These are phyloP conservation scores for Vitis hybrid DNA, from an alignment of 177 flowering plant species.

Conservation along the genomic window DNA sequence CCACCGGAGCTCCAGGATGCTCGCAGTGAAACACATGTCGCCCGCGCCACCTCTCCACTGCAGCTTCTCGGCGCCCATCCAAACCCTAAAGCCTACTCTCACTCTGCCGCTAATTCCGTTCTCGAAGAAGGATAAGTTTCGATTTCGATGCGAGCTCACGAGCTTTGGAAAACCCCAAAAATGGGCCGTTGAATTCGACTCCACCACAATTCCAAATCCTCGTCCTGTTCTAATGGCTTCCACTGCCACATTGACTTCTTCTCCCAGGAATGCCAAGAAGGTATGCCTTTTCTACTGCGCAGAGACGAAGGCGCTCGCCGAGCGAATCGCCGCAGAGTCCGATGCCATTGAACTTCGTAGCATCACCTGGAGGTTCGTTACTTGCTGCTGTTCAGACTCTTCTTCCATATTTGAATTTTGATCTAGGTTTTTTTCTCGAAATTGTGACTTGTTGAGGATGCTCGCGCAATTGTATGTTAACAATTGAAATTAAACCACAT, in stretches of 20 bases:
- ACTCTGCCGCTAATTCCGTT: conserved; percentile 1
- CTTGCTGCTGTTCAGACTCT: background rate
- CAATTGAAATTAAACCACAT: no score
- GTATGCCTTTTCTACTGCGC: conserved; percentile 80
- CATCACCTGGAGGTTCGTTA: conserved; percentile 77
- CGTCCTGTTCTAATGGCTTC: conserved; percentile 31
- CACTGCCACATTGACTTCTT: conserved; percentile 22
- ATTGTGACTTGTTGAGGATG: background rate
- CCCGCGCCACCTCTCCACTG: no score
- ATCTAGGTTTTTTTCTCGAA: background rate
- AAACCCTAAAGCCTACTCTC: background rate
- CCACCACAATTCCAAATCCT: conserved; percentile 17
- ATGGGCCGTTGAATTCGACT: conserved; percentile 20
- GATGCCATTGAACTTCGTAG: conserved; percentile 77
- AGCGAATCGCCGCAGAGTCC: conserved; percentile 70
- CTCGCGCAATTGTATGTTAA: no score
- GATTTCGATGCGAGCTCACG: conserved; percentile 23
- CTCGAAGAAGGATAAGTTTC: conserved; percentile 1
- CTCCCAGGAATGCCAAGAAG: conserved; percentile 44
- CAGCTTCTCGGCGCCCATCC: background rate
- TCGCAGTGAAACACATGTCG: no score
- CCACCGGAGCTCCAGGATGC: no score
- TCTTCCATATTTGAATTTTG: background rate
- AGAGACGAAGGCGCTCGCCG: conserved; percentile 76
- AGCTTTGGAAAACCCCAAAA: conserved; percentile 29